A percentile compares a stretch with the other conserved stretches of the same genome.
Conservation (phyloP, 106 monocot species). For the Acorus calamus region DNA sequence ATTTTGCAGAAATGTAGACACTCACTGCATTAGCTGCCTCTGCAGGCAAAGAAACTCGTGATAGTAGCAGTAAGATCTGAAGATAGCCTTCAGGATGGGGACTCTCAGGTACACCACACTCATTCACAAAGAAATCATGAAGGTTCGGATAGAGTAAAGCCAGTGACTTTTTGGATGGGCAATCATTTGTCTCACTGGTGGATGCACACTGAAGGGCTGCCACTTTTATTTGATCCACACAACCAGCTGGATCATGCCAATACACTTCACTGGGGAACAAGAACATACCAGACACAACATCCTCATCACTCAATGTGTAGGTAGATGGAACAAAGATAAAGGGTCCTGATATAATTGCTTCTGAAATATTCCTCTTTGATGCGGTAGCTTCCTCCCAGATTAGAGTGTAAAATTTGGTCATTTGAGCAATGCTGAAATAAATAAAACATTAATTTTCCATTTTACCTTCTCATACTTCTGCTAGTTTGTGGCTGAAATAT, state of each 20-base stretch:
- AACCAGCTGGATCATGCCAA: slow-evolving; percentile 93
- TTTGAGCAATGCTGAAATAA: slow-evolving; percentile 56
- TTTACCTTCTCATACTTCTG: not conserved
- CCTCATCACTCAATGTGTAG: slow-evolving; percentile 12
- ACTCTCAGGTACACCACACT: slow-evolving; percentile 46
- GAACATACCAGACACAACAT: slow-evolving; percentile 40
- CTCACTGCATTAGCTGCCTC: slow-evolving; percentile 59
- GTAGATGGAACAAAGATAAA: slow-evolving; percentile 72
- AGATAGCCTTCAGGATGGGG: slow-evolving; percentile 53
- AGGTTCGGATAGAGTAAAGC: slow-evolving; percentile 56
- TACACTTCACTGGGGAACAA: slow-evolving; percentile 51
- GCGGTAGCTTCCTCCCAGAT: slow-evolving; percentile 34
- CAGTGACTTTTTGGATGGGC: slow-evolving; percentile 33
- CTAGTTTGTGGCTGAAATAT: not conserved
- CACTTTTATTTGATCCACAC: slow-evolving; percentile 50
- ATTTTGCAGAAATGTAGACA: not conserved
- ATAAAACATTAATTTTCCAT: not conserved
- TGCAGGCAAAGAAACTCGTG: slow-evolving; percentile 45
- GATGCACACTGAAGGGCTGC: slow-evolving; percentile 5
- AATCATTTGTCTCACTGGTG: not conserved
- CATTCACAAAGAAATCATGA: slow-evolving; percentile 72
- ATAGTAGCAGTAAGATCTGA: slow-evolving; percentile 57
- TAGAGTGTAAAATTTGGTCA: slow-evolving; percentile 70
- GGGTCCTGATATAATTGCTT: slow-evolving; percentile 31
- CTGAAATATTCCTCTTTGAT: slow-evolving; percentile 23